A percentile compares a stretch with the other conserved stretches of the same genome.
These are phyloP conservation scores for Trichoderma hamatum DNA, from an alignment of 2,329 filamentous ascomycete species.

Conservation along the genomic window DNA sequence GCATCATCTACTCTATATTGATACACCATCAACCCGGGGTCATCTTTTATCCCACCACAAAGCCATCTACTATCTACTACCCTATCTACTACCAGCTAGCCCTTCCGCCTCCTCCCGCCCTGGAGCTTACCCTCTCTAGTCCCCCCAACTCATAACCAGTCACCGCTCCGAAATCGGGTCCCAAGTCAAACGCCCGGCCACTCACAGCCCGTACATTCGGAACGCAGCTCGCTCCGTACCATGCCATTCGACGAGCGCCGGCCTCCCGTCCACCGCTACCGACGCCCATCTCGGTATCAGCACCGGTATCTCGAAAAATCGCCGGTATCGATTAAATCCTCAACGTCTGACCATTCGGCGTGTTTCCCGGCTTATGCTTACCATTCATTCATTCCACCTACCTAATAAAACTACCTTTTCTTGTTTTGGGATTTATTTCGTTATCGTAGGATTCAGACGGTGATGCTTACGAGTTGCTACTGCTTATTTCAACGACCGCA, in stretches of 20 bases:
- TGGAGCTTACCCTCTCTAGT: not conserved
- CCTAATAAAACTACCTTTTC: not conserved
- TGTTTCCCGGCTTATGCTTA: not conserved
- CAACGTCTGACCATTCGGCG: not conserved
- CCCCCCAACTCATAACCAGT: not conserved
- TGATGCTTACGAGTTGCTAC: not conserved
- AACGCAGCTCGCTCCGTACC: not conserved
- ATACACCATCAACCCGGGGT: too few relatives aligned
- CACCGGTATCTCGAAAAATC: not conserved
- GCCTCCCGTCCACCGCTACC: not conserved
- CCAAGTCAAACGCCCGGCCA: not conserved
- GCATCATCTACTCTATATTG: not conserved
- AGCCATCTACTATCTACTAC: not conserved
- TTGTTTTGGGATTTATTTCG: not conserved
- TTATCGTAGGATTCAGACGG: not conserved
- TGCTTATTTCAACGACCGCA: not conserved
- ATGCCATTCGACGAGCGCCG: slow-evolving; percentile 6
- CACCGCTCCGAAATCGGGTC: slow-evolving; percentile 18
- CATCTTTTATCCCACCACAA: too few relatives aligned
- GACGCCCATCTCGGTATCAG: not conserved
- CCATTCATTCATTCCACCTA: not conserved
- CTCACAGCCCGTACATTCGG: not conserved
- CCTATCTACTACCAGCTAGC: not conserved
- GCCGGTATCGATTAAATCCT: slow-evolving; percentile 5
- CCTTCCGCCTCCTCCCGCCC: not conserved